These are phyloP conservation scores for Botrytis galanthina DNA, from an alignment of 2,329 filamentous ascomycete species.

Conservation along the genomic window DNA sequence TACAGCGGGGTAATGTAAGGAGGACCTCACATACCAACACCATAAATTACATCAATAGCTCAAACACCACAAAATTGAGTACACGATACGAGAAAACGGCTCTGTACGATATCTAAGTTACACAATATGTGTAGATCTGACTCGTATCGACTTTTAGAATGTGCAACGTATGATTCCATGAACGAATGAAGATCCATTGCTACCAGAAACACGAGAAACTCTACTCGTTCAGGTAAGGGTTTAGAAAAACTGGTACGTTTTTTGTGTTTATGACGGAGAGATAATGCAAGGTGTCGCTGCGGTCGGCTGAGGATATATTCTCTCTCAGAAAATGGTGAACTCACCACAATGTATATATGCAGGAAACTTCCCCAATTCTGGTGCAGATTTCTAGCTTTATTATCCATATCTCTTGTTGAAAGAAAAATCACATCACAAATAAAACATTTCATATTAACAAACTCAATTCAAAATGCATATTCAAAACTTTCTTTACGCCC, in stretches of 20 bases:
- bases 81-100: not conserved
- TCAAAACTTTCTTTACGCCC: not conserved
- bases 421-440: not conserved
- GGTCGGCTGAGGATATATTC: too few species aligned
- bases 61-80: not conserved
- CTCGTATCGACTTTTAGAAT: not conserved
- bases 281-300: not conserved
- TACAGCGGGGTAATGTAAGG: not conserved
- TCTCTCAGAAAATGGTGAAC: not conserved
- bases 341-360: not conserved
- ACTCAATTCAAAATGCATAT: not conserved
- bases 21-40: not conserved
- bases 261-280: not conserved
- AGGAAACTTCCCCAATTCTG: not conserved
- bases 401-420: not conserved
- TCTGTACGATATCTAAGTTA: not conserved
- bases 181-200: not conserved
- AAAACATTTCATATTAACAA: too few species aligned
- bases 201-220: not conserved
- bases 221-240: not conserved
- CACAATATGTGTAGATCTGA: not conserved
- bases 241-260: not conserved
- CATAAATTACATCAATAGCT: not conserved
- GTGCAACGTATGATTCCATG: not conserved
- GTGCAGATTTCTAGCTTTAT: too few species aligned